phyloP scores from a whole-genome alignment of 2,329 filamentous ascomycete species.

The Fonsecaea monophora region DNA sequence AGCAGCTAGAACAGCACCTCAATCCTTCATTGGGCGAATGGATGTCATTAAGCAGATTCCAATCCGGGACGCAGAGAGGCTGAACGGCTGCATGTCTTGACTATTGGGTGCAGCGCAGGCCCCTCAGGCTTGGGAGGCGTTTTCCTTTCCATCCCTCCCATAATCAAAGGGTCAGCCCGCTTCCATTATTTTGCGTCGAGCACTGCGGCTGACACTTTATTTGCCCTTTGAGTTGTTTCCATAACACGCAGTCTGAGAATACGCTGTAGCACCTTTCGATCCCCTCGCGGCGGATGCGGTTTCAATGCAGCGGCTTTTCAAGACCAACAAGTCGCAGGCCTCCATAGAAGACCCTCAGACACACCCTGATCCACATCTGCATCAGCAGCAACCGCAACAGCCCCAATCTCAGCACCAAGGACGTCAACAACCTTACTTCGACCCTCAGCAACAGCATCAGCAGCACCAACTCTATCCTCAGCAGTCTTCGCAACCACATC shows the following conservation, averaged over 20 bases:
- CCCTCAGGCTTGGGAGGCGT: conserved; percentile 9
- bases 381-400: conserved; percentile 16
- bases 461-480: conserved; percentile 20
- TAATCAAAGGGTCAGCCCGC: conserved; percentile 23
- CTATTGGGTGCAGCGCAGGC: conserved; percentile 2
- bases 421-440: conserved; percentile 21
- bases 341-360: conserved; percentile 37
- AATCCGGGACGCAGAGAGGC: conserved; percentile 9
- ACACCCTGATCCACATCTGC: conserved; percentile 27
- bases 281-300: conserved; percentile 20
- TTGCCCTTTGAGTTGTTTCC: conserved; percentile 13
- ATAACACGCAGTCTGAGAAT: conserved; percentile 17
- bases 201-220: conserved; percentile 19
- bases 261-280: conserved; percentile 20
- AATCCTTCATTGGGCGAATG: conserved; percentile 7
- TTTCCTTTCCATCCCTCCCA: conserved; percentile 7
- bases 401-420: conserved; percentile 6
- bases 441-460: conserved; percentile 23
- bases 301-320: conserved; percentile 41
- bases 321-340: conserved; percentile 41
- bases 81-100: conserved; percentile 18
- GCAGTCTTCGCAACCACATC: conserved; percentile 2
- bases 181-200: conserved; percentile 11
- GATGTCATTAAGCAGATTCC: conserved; percentile 12
- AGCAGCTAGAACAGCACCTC: conserved; percentile 10